phyloP scores from a whole-genome alignment of 371 early-diverging fungal genomes.

The Mortierella sp. region DNA sequence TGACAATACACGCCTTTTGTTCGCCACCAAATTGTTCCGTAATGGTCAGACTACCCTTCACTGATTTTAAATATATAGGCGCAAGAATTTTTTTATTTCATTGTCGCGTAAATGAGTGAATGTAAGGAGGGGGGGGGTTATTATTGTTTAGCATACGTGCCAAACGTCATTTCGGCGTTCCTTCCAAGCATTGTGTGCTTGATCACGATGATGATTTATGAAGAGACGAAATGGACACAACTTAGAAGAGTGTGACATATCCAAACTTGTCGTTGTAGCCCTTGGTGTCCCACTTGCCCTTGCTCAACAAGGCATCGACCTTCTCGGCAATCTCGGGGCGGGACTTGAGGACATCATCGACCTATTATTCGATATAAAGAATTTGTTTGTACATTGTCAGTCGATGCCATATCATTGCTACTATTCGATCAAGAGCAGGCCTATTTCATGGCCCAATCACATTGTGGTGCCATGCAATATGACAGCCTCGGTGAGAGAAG shows the following conservation, averaged over 20 bases:
- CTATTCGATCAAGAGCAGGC: too few species aligned
- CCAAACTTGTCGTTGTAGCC: constrained; percentile 96
- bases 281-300: constrained; percentile 93
- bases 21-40: too few species aligned
- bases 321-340: constrained; percentile 91
- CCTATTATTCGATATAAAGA: constrained; percentile 60
- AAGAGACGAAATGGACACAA: background rate
- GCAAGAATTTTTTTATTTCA: background rate
- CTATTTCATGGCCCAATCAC: background rate
- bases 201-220: background rate
- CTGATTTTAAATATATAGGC: background rate
- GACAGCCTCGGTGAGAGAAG: too few species aligned
- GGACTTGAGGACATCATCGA: constrained; percentile 94
- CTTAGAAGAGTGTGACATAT: constrained; percentile 82
- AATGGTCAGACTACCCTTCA: too few species aligned
- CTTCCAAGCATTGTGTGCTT: background rate
- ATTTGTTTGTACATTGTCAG: background rate
- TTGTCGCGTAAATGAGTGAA: background rate
- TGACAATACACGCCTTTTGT: too few species aligned
- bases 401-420: background rate
- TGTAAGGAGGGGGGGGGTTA: background rate
- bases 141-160: background rate
- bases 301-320: constrained; percentile 90
- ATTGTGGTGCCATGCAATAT: too few species aligned
- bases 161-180: background rate